Evolutionary conservation across 306 rosid genomes (phyloP).

Genomic region (Inga leiocalycina): DNA sequence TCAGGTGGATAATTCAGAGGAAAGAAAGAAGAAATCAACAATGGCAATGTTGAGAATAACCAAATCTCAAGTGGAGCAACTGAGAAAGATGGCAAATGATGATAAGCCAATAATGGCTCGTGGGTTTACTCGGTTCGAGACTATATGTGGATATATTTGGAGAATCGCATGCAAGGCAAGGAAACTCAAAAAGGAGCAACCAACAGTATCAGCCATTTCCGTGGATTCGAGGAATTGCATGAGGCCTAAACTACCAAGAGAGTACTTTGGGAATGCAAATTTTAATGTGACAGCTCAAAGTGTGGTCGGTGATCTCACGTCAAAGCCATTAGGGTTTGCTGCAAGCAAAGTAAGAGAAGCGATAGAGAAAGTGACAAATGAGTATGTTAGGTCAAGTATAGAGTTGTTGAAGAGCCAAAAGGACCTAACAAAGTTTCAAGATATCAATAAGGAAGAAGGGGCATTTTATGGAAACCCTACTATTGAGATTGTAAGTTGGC

Average conservation of each 20-base stretch:
- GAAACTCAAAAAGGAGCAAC: conserved; percentile 42
- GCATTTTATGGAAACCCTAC: conserved; percentile 55
- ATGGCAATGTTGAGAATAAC: conserved; percentile 42
- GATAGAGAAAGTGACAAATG: conserved; percentile 45
- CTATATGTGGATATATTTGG: conserved; percentile 58
- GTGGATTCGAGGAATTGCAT: conserved; percentile 52
- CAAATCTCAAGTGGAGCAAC: conserved; percentile 45
- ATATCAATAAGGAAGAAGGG: conserved; percentile 27
- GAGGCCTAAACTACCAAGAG: conserved; percentile 45
- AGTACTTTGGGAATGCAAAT: conserved; percentile 60
- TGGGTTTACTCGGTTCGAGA: conserved; percentile 52
- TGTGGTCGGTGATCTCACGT: conserved; percentile 45
- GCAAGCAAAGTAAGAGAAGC: conserved; percentile 58
- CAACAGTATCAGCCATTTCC: conserved; percentile 36
- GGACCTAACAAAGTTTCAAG: conserved; percentile 55
- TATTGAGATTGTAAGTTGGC: conserved; percentile 57
- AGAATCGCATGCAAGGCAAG: conserved; percentile 62
- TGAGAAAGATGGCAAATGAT: conserved; percentile 51
- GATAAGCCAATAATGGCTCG: neutral
- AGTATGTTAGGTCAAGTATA: conserved; percentile 43
- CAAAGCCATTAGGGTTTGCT: conserved; percentile 60
- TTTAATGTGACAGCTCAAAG: conserved; percentile 48
- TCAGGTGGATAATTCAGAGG: conserved; percentile 22
- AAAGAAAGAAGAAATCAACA: conserved; percentile 45
- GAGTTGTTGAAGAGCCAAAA: conserved; percentile 38